A percentile compares a stretch with the other conserved stretches of the same genome.
phyloP scores from a whole-genome alignment of 225 moss, liverwort and hornwort species.

The Antitrichia curtipendula region DNA sequence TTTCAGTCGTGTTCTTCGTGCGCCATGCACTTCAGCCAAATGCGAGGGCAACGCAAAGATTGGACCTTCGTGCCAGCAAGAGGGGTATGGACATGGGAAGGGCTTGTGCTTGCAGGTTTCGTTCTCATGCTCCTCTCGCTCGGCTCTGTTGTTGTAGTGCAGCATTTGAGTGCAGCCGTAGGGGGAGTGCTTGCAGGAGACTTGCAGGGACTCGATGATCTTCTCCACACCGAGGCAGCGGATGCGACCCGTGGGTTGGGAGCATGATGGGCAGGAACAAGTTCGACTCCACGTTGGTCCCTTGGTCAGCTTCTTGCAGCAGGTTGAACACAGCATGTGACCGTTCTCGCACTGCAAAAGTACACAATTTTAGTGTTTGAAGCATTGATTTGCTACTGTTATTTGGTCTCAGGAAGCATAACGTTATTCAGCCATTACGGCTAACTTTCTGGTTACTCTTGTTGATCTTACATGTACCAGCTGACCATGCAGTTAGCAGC shows the following conservation, averaged over 20 bases:
- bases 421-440: background rate
- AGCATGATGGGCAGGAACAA: background rate
- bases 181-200: background rate
- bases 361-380: background rate
- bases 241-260: background rate
- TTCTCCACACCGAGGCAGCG: background rate
- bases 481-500: too few relatives aligned
- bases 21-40: background rate
- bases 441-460: background rate
- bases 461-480: background rate
- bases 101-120: background rate
- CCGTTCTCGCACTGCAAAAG: background rate
- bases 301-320: slow-evolving; percentile 1
- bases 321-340: slow-evolving; percentile 1
- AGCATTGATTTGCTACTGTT: background rate
- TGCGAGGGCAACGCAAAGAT: background rate
- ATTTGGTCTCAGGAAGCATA: background rate
- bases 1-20: too few relatives aligned
- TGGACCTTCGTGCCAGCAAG: background rate
- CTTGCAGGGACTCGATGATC: background rate
- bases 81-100: background rate
- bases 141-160: background rate
- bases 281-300: background rate
- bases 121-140: background rate
- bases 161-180: background rate